These are phyloP conservation scores for Cyberlindnera galapagoensis DNA, from an alignment of 805 yeast species.

Conservation along the genomic window DNA sequence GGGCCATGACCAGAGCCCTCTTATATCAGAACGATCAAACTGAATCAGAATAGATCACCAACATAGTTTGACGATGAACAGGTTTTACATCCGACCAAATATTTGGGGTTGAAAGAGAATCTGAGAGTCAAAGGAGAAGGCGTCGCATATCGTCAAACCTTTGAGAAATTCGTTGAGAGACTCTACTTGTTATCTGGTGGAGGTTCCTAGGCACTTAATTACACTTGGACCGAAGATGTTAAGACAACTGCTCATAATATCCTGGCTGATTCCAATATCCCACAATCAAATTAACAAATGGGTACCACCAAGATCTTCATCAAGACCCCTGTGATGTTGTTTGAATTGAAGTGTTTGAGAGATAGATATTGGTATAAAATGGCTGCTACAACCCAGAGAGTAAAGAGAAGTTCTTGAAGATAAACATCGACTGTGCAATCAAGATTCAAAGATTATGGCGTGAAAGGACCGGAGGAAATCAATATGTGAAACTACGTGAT, in stretches of 20 bases:
- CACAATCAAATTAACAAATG: constrained; percentile 76
- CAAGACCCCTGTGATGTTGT: constrained; percentile 93
- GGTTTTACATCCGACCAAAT: constrained; percentile 92
- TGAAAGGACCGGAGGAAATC: constrained; percentile 71
- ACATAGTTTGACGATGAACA: constrained; percentile 82
- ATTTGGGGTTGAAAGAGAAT: constrained; percentile 92
- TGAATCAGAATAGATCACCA: constrained; percentile 89
- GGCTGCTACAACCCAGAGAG: constrained; percentile 97
- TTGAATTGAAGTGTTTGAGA: constrained; percentile 92
- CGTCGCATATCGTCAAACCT: constrained; percentile 94
- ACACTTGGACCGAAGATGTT: constrained; percentile 58
- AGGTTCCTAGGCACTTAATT: constrained; percentile 89
- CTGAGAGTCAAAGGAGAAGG: constrained; percentile 98
- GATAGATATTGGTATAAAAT: constrained; percentile 97
- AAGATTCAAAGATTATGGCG: constrained; percentile 80
- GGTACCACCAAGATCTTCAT: constrained; percentile 91
- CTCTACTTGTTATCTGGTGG: constrained; percentile 81
- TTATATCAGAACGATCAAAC: constrained; percentile 95
- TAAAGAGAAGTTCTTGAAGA: constrained; percentile 79
- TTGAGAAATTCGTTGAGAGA: constrained; percentile 92
- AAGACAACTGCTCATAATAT: constrained; percentile 47
- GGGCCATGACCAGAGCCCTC: constrained; percentile 90
- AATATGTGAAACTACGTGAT: constrained; percentile 79
- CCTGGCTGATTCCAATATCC: constrained; percentile 59
- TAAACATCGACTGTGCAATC: constrained; percentile 82